Percentiles rank a stretch among this genome's conserved stretches.
phyloP scores from a whole-genome alignment of 1,284 basidiomycete species.

The Apiotrichum montevideense region DNA sequence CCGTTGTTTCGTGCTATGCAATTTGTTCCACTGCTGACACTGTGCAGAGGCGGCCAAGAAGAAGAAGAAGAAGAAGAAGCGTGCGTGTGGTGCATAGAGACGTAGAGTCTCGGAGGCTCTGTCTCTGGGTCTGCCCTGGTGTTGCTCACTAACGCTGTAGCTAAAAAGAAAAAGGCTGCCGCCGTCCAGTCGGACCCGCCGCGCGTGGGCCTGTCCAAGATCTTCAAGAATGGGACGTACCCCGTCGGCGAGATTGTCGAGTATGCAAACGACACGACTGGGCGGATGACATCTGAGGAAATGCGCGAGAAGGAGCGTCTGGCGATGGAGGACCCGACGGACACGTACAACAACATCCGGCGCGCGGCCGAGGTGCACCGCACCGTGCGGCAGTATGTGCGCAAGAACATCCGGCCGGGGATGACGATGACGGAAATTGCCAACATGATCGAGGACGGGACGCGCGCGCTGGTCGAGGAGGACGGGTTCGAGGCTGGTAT shows the following conservation, averaged over 20 bases:
- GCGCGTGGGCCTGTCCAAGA: slow-evolving; percentile 78
- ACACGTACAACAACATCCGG: slow-evolving; percentile 82
- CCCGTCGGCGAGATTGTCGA: slow-evolving; percentile 88
- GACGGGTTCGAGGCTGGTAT: slow-evolving; percentile 72
- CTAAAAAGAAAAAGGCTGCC: slow-evolving; percentile 66
- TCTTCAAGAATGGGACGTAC: slow-evolving; percentile 79
- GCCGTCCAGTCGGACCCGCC: slow-evolving; percentile 82
- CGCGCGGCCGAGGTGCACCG: slow-evolving; percentile 93
- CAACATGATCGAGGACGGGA: slow-evolving; percentile 86
- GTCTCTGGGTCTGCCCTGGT: neutral
- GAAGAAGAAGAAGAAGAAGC: slow-evolving; percentile 91
- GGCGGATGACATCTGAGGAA: slow-evolving; percentile 85
- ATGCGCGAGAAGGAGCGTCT: slow-evolving; percentile 74
- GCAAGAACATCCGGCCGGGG: slow-evolving; percentile 79
- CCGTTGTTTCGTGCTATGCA: neutral
- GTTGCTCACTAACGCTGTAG: slow-evolving; percentile 10
- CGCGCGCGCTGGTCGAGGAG: slow-evolving; percentile 83
- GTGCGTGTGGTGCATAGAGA: slow-evolving; percentile 16
- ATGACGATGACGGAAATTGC: slow-evolving; percentile 94
- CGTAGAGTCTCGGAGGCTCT: too few species aligned
- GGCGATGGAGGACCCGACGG: slow-evolving; percentile 68
- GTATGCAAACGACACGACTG: slow-evolving; percentile 84
- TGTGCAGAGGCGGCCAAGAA: slow-evolving; percentile 52
- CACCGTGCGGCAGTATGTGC: slow-evolving; percentile 76
- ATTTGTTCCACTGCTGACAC: neutral